Evolutionary conservation across 148 eudicot species (phyloP).

Genomic region (Salicornia ramosissima): DNA sequence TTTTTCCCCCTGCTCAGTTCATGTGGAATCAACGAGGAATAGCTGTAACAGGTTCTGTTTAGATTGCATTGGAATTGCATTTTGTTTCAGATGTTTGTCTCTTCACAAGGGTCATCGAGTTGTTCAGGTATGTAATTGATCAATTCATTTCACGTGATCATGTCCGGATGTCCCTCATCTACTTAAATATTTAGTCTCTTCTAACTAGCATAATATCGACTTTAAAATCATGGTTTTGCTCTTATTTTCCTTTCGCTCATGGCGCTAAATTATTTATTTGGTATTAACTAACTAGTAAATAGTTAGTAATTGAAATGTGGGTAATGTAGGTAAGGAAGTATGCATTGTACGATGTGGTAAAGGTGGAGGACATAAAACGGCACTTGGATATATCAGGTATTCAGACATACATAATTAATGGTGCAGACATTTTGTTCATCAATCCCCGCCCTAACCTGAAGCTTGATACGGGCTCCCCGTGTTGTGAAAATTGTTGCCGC

Average conservation of each 20-base stretch:
- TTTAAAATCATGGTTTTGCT: too few relatives aligned
- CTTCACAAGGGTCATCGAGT: conserved; percentile 40
- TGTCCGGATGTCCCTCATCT: too few relatives aligned
- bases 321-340: conserved; percentile 43
- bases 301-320: not conserved
- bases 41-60: conserved; percentile 49
- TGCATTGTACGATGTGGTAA: conserved; percentile 50
- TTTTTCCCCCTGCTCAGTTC: conserved; percentile 36
- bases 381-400: conserved; percentile 45
- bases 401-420: conserved; percentile 45
- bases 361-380: conserved; percentile 44
- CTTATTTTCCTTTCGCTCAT: too few relatives aligned
- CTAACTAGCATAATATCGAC: too few relatives aligned
- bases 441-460: conserved; percentile 45
- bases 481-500: conserved; percentile 43
- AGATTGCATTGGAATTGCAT: conserved; percentile 44
- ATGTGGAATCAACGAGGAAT: conserved; percentile 29
- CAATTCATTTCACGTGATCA: too few relatives aligned
- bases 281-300: too few relatives aligned
- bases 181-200: too few relatives aligned
- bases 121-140: conserved; percentile 32
- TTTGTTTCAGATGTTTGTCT: conserved; percentile 44
- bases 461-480: conserved; percentile 41
- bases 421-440: conserved; percentile 45
- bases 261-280: too few relatives aligned